A percentile compares a stretch with the other conserved stretches of the same genome.
Evolutionary conservation across 1,284 basidiomycete species (phyloP).

Genomic region (Neonothopanus nambi): DNA sequence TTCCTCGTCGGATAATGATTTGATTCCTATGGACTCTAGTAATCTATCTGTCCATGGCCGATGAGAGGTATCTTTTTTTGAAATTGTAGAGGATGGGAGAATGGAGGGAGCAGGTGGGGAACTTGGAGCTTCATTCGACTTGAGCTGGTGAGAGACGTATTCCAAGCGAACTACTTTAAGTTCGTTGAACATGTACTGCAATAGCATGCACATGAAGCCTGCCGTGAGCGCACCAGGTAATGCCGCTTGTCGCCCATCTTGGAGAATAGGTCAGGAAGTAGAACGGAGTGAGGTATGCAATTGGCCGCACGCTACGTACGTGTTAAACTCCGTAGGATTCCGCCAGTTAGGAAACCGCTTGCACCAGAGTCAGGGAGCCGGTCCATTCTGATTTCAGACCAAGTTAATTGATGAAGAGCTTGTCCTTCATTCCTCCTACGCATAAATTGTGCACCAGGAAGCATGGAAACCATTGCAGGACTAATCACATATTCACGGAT

Average conservation of each 20-base stretch:
- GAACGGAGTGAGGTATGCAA: background rate
- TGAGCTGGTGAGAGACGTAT: conserved; percentile 41
- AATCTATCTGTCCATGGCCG: conserved; percentile 11
- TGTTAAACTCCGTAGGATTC: conserved; percentile 40
- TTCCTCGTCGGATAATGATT: conserved; percentile 60
- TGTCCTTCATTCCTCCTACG: conserved; percentile 7
- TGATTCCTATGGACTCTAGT: conserved; percentile 43
- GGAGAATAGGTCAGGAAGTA: background rate
- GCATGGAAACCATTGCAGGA: conserved; percentile 47
- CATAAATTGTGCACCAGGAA: conserved; percentile 23
- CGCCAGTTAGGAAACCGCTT: conserved; percentile 65
- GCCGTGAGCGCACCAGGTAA: conserved; percentile 57
- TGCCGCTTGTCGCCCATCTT: conserved; percentile 40
- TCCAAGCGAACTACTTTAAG: conserved; percentile 55
- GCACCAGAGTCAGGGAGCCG: conserved; percentile 62
- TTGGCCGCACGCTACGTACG: conserved; percentile 30
- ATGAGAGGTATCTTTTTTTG: conserved; percentile 5
- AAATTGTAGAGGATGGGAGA: background rate
- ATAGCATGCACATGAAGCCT: conserved; percentile 49
- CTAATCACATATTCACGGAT: conserved; percentile 66
- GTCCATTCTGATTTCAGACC: conserved; percentile 53
- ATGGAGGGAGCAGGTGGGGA: background rate
- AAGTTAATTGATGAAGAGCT: conserved; percentile 34
- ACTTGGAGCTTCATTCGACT: background rate
- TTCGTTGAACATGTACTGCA: conserved; percentile 70